These are phyloP conservation scores for Mortierella alpina DNA, from an alignment of 192 early-diverging fungal genomes.

Conservation along the genomic window DNA sequence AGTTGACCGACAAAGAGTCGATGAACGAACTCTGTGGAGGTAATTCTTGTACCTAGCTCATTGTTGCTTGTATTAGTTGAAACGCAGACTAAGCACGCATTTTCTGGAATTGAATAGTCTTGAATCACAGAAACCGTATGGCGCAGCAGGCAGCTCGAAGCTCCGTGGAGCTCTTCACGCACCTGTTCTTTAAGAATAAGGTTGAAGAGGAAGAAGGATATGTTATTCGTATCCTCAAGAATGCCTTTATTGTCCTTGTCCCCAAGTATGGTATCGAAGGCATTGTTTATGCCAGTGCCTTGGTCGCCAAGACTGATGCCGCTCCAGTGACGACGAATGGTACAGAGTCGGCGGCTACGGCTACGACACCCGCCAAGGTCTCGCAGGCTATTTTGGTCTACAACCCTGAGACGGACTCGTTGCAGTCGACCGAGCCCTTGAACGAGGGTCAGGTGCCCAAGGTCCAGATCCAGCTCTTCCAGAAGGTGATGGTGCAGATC, in stretches of 20 bases:
- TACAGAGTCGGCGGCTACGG: constrained; percentile 10
- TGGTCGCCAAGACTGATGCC: constrained; percentile 20
- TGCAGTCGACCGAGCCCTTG: constrained; percentile 38
- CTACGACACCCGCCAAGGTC: constrained; percentile 13
- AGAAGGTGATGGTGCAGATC: constrained; percentile 82
- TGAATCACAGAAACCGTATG: constrained; percentile 96
- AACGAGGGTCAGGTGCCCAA: constrained; percentile 48
- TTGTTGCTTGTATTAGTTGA: not conserved
- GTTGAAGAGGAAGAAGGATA: constrained; percentile 86
- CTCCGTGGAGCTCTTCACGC: constrained; percentile 96
- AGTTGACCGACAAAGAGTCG: constrained; percentile 84
- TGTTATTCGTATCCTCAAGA: constrained; percentile 92
- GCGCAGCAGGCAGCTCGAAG: constrained; percentile 95
- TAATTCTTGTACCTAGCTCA: constrained; percentile 33
- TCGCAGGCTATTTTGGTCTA: constrained; percentile 47
- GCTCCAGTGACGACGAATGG: constrained; percentile 7
- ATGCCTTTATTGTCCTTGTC: constrained; percentile 93
- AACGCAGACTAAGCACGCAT: not conserved
- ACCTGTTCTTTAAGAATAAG: constrained; percentile 97
- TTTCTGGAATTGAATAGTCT: constrained; percentile 50
- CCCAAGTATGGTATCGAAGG: constrained; percentile 94
- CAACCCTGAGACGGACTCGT: constrained; percentile 56
- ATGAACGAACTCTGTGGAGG: constrained; percentile 87
- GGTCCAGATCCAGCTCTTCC: constrained; percentile 78
- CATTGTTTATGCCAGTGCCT: constrained; percentile 78